Conservation (phyloP, 805 yeast genomes). For the Brettanomyces sp. region DNA sequence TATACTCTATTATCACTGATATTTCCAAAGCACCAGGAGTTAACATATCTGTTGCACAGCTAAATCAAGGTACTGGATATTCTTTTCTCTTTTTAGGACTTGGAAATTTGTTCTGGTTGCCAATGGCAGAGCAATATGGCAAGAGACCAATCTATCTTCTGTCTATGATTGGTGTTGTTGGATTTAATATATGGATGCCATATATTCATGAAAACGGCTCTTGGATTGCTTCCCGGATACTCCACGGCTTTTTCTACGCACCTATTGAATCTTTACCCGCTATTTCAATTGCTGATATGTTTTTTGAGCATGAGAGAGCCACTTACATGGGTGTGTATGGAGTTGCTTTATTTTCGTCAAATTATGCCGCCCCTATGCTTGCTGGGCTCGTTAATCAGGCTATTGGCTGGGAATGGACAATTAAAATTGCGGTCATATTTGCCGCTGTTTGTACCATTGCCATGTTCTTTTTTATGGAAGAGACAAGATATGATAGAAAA, state of each 20-base stretch:
- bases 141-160: slow-evolving; percentile 28
- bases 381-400: slow-evolving; percentile 47
- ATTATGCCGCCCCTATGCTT: slow-evolving; percentile 49
- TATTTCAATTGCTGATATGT: slow-evolving; percentile 39
- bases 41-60: slow-evolving; percentile 19
- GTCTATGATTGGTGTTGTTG: slow-evolving; percentile 21
- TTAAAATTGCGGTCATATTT: slow-evolving; percentile 39
- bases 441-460: slow-evolving; percentile 31
- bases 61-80: slow-evolving; percentile 31
- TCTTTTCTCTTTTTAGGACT: slow-evolving; percentile 32
- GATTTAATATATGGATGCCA: slow-evolving; percentile 27
- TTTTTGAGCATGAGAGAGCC: slow-evolving; percentile 43
- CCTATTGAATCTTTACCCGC: slow-evolving; percentile 41
- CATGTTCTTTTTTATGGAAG: slow-evolving; percentile 41
- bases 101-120: slow-evolving; percentile 29
- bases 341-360: slow-evolving; percentile 42
- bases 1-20: slow-evolving; percentile 16
- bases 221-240: slow-evolving; percentile 23
- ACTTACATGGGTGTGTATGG: slow-evolving; percentile 42
- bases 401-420: slow-evolving; percentile 46
- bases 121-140: slow-evolving; percentile 31
- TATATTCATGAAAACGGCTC: slow-evolving; percentile 22
- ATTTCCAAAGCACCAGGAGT: slow-evolving; percentile 21
- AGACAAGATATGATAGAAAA: slow-evolving; percentile 37
- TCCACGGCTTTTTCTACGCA: slow-evolving; percentile 25